A percentile compares a stretch with the other conserved stretches of the same genome.
Evolutionary conservation across 2,329 filamentous ascomycete genomes (phyloP).

Genomic region (Teratosphaeria pseudoeucalypti): DNA sequence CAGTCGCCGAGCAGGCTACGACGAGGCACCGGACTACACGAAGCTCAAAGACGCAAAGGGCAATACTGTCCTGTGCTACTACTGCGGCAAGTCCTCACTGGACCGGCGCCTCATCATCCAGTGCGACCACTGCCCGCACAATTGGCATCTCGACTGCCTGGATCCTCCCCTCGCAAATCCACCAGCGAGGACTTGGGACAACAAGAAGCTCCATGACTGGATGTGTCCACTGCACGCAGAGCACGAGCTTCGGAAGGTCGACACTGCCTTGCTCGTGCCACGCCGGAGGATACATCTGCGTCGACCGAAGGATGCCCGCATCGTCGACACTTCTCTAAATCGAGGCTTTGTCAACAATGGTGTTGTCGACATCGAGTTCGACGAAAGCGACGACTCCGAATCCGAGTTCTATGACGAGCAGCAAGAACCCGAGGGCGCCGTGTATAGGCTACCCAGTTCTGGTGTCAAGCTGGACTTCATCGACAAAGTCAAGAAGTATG

Average conservation of each 20-base stretch:
- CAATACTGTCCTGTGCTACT: conserved; percentile 65
- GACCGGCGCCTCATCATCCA: conserved; percentile 64
- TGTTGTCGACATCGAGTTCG: conserved; percentile 34
- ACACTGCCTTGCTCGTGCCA: conserved; percentile 25
- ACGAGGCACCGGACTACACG: conserved; percentile 30
- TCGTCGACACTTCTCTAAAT: conserved; percentile 37
- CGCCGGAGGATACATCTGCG: conserved; percentile 35
- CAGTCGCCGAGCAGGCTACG: conserved; percentile 31
- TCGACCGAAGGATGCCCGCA: conserved; percentile 38
- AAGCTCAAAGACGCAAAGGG: conserved; percentile 55
- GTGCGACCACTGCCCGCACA: conserved; percentile 70
- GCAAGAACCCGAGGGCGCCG: conserved; percentile 24
- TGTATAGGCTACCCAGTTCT: conserved; percentile 35
- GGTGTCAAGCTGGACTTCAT: conserved; percentile 51
- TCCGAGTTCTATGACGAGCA: conserved; percentile 36
- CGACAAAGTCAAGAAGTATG: conserved; percentile 44
- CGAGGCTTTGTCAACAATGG: conserved; percentile 52
- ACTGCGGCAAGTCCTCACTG: conserved; percentile 58
- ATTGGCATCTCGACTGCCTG: conserved; percentile 89
- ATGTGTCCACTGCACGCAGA: conserved; percentile 81
- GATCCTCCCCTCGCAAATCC: conserved; percentile 73
- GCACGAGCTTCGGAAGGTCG: conserved; percentile 55
- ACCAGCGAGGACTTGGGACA: conserved; percentile 46
- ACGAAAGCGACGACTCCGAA: conserved; percentile 35
- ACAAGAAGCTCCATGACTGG: conserved; percentile 60